Evolutionary conservation across 805 yeast species (phyloP), one percentile per base, ranked within the genome.

Genomic region (Candida insectorum): DNA sequence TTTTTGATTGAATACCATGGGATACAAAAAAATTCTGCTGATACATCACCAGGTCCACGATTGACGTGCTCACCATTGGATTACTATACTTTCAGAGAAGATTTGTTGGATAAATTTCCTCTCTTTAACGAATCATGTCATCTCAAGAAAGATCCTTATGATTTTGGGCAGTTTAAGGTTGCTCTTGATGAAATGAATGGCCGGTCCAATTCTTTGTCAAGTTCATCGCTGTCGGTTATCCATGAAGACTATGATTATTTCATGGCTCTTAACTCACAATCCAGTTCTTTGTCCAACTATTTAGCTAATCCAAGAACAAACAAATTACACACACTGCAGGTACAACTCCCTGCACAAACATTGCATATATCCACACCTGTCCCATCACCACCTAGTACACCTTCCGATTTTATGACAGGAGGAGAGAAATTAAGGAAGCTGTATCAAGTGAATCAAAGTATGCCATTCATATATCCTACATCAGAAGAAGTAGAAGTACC

Each of bases 281-380:
- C 78, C 6, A 67, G 70, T 31, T 77, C 85, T 1, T 53, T 80
- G 12, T 69, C 84, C 0, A 83, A 78, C 40, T 73, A 70, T 43
- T 65, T 80, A 31, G 81, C 73, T 31, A 70, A 69, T 20, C 81
- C 84, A 3, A 63, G 78, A 34, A 74, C 85, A 1, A 55, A 65
- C 38, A 66, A 66, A 45, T 41, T 65, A 4, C 74, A 70, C 36
- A 56, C 69, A 5, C 46, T 66, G 4, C 62, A 67, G 30, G 58
- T 67, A 9, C 62, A 67, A 23, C 53, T 75, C 15, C 81, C 81
- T 1, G 60, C 72, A 0, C 79, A 77, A 25, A 59, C 73, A 0
- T 62, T 81, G 4, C 89, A 84, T 52, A 71, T 87, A 8, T 89
- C 96, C 0, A 86, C 96, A 0, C 96, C 95, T 0, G 84, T 83